Base-by-base conservation (phyloP, 345 rosid species). In the Pistacia vera region DNA sequence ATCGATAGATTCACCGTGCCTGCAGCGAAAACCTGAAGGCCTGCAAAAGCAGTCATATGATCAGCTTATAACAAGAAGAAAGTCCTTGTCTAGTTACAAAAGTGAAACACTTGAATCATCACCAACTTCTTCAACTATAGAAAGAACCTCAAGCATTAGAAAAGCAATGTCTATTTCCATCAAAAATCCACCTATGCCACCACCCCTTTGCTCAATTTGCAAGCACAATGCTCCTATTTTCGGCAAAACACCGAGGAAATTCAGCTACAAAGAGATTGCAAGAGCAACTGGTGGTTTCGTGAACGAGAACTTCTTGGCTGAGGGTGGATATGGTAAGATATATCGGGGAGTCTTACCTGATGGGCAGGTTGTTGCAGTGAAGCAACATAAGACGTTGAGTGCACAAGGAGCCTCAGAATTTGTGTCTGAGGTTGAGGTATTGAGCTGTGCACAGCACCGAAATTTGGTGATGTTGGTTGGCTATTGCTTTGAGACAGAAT, bases 381-480 rank as follows among this genome's bases (percentile, higher is more conserved):
- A 91, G 85, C 83, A 84, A 79, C 86, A 81, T 22, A 86, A 83
- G 76, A 66, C 68, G 22, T 75, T 84, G 52, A 88, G 88, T 65
- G 81, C 84, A 54, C 89, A 85, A 77, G 90, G 89, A 51, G 90
- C 84, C 52, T 78, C 88, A 35, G 92, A 91, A 79, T 86, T 91
- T 79, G 84, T 88, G 78, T 86, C 90, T 1, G 90, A 91, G 80
- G 91, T 89, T 22, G 89, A 89, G 63, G 87, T 91, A 28, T 77
- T 91, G 79, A 86, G 92, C 81, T 85, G 88, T 81, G 92, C 92
- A 64, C 95, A 86, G 81, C 95, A 91, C 54, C 49, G 85, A 75
- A 91, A 91, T 68, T 81, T 91, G 38, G 95, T 91, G 74, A 86
- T 81, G 90, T 62, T 89, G 63, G 78, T 91, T 8, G 95, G 93